Evolutionary conservation across 148 eudicot genomes (phyloP).

Genomic region (Spergularia marina): DNA sequence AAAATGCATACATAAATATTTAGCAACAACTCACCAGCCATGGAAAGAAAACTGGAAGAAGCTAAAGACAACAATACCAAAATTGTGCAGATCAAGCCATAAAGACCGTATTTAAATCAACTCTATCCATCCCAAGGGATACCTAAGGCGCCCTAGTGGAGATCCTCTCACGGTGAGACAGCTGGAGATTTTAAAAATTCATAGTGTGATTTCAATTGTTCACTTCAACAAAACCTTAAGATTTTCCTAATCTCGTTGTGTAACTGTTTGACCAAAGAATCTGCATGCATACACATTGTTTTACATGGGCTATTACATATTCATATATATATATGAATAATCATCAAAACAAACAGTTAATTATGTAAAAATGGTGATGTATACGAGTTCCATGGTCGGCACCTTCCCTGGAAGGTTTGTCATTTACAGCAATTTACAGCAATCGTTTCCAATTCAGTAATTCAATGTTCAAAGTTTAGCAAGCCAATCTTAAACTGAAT

Average conservation of each 20-base stretch:
- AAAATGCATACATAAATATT: slow-evolving; percentile 16
- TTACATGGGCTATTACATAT: neutral
- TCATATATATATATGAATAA: neutral
- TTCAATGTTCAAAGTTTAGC: neutral
- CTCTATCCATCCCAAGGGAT: neutral
- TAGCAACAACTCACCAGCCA: neutral
- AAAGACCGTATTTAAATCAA: neutral
- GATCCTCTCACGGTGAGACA: neutral
- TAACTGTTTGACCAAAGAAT: neutral
- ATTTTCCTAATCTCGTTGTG: neutral
- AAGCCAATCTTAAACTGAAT: neutral
- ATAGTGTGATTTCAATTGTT: neutral
- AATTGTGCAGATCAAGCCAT: neutral
- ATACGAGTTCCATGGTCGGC: no score
- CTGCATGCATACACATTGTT: neutral
- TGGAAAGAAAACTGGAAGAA: neutral
- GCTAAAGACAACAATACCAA: neutral
- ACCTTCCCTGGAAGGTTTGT: no score
- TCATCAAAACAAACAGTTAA: neutral
- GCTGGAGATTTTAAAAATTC: neutral
- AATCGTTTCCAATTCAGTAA: neutral
- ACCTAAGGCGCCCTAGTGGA: neutral
- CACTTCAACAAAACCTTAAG: neutral
- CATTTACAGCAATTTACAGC: neutral
- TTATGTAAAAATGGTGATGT: no score